Conservation (phyloP, 768 basidiomycete genomes). For the Amanita muscaria region DNA sequence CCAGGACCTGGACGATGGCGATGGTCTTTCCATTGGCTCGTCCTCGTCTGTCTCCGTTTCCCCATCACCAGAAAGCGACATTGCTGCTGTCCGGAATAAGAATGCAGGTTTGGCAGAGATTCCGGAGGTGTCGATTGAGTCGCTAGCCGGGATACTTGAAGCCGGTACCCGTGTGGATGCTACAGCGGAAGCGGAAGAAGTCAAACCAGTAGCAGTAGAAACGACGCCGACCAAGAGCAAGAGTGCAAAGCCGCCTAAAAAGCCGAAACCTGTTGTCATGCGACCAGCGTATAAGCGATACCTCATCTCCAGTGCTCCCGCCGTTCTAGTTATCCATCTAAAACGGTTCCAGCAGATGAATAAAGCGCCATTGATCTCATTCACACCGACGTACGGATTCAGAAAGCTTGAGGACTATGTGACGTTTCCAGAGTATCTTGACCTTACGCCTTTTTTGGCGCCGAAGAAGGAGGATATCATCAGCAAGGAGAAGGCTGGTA, state of each 20-base stretch:
- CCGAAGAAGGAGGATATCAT: constrained; percentile 66
- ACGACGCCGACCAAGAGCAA: constrained; percentile 8
- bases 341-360: constrained; percentile 89
- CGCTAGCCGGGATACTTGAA: too few species aligned
- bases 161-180: background rate
- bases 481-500: constrained; percentile 13
- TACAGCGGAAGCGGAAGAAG: background rate
- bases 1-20: constrained; percentile 5
- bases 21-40: constrained; percentile 3
- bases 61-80: background rate
- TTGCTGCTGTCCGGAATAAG: too few species aligned
- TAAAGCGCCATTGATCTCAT: constrained; percentile 52
- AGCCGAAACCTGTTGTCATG: constrained; percentile 57
- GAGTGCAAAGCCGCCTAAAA: constrained; percentile 23
- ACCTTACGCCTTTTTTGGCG: constrained; percentile 80
- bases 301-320: constrained; percentile 78
- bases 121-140: too few species aligned
- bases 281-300: constrained; percentile 91
- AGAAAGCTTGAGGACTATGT: constrained; percentile 91
- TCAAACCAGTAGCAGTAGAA: background rate
- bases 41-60: background rate
- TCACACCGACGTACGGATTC: constrained; percentile 48
- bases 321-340: constrained; percentile 84
- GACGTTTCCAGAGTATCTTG: constrained; percentile 80
- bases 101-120: too few species aligned